Evolutionary conservation across 805 yeast species (phyloP).

Genomic region (Candida sonorensis): DNA sequence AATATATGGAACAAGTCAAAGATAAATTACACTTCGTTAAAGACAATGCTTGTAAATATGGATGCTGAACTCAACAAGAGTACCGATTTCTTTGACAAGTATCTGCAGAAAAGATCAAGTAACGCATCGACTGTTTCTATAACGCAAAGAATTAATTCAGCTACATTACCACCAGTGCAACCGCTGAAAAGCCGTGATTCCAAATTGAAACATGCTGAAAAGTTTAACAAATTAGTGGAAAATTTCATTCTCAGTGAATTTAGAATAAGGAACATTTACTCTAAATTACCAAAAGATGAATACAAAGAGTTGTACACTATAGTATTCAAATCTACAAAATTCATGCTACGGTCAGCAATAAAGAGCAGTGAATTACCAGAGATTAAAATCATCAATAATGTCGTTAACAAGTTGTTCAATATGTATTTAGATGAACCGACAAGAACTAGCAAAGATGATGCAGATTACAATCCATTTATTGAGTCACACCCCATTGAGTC

Average conservation of each 20-base stretch:
- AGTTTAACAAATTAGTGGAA: conserved; percentile 19
- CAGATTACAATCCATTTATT: too few relatives aligned
- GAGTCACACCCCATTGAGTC: background rate
- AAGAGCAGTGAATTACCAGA: conserved; percentile 14
- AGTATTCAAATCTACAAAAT: conserved; percentile 31
- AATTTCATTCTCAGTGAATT: conserved; percentile 30
- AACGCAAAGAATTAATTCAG: background rate
- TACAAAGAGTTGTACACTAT: conserved; percentile 30
- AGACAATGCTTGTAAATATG: conserved; percentile 7
- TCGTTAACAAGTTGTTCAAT: conserved; percentile 28
- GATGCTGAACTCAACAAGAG: conserved; percentile 10
- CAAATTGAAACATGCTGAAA: conserved; percentile 4
- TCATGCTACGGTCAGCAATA: conserved; percentile 27
- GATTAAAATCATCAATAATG: conserved; percentile 27
- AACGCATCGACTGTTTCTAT: conserved; percentile 1
- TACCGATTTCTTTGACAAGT: conserved; percentile 14
- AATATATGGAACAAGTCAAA: conserved; percentile 5
- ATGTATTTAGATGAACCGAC: conserved; percentile 20
- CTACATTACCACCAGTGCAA: background rate
- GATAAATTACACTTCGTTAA: conserved; percentile 1
- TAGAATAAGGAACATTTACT: conserved; percentile 27
- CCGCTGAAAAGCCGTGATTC: background rate
- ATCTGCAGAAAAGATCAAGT: conserved; percentile 13
- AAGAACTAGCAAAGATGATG: too few relatives aligned
- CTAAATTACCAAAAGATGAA: conserved; percentile 18